A percentile compares a stretch with the other conserved stretches of the same genome.
These are phyloP conservation scores for Ceratocystiopsis brevicomis DNA, from an alignment of 2,329 filamentous ascomycete genomes.

Conservation along the genomic window DNA sequence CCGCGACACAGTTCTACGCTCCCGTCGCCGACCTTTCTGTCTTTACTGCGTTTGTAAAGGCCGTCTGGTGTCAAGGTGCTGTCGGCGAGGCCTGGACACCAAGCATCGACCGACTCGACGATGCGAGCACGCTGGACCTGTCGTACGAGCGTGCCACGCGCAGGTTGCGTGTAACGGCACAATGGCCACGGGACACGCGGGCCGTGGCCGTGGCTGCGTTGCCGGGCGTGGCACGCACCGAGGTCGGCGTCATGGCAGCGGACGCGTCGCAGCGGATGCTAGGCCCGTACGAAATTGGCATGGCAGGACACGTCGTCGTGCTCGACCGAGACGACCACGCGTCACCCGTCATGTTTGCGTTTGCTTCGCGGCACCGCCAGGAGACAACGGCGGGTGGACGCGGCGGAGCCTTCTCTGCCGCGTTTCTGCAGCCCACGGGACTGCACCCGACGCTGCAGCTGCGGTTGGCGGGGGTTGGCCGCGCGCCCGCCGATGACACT, in stretches of 20 bases:
- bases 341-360: slow-evolving; percentile 63
- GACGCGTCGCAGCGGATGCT: slow-evolving; percentile 35
- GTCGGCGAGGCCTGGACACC: slow-evolving; percentile 16
- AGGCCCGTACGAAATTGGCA: slow-evolving; percentile 54
- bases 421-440: slow-evolving; percentile 54
- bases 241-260: slow-evolving; percentile 60
- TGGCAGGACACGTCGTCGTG: slow-evolving; percentile 62
- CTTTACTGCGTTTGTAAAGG: slow-evolving; percentile 33
- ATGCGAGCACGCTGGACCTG: slow-evolving; percentile 51
- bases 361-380: slow-evolving; percentile 59
- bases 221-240: slow-evolving; percentile 35
- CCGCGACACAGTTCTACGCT: slow-evolving; percentile 44
- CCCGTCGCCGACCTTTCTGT: slow-evolving; percentile 35
- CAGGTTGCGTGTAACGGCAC: slow-evolving; percentile 42
- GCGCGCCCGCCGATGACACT: no score
- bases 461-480: slow-evolving; percentile 25
- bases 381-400: slow-evolving; percentile 16
- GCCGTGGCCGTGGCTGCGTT: slow-evolving; percentile 22
- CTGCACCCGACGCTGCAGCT: slow-evolving; percentile 68
- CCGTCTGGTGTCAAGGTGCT: slow-evolving; percentile 28
- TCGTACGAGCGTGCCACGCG: slow-evolving; percentile 55
- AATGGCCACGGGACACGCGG: slow-evolving; percentile 35
- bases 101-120: slow-evolving; percentile 17
- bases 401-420: slow-evolving; percentile 33
- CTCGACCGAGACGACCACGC: slow-evolving; percentile 56